Evolutionary conservation across 2,329 filamentous ascomycete genomes (phyloP).

Genomic region (Colletotrichum plurivorum): DNA sequence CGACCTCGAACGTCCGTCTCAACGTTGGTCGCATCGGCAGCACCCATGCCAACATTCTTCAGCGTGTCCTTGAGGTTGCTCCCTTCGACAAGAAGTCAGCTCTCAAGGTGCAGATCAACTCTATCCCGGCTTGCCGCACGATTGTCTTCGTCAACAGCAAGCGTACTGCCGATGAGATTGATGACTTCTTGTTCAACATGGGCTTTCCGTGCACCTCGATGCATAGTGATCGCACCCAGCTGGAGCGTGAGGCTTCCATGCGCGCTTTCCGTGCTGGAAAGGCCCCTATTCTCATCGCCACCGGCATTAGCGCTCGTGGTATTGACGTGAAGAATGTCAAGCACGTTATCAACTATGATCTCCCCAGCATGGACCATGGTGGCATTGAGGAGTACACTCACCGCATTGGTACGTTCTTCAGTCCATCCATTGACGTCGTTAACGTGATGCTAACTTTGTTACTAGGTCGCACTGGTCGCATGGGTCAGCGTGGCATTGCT

Average conservation of each 20-base stretch:
- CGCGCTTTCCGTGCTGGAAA: constrained; percentile 84
- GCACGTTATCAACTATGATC: constrained; percentile 94
- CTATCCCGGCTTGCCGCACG: constrained; percentile 80
- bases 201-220: constrained; percentile 89
- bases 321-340: constrained; percentile 89
- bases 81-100: constrained; percentile 77
- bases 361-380: constrained; percentile 81
- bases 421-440: background rate
- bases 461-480: constrained; percentile 89
- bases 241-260: constrained; percentile 93
- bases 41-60: constrained; percentile 85
- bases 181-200: constrained; percentile 88
- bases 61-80: constrained; percentile 80
- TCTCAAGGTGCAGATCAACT: constrained; percentile 79
- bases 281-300: constrained; percentile 86
- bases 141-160: constrained; percentile 93
- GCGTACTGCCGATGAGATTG: constrained; percentile 82
- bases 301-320: constrained; percentile 88
- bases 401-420: constrained; percentile 80
- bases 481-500: constrained; percentile 87
- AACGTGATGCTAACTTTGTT: background rate
- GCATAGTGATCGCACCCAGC: constrained; percentile 88
- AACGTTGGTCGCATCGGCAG: constrained; percentile 90
- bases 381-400: constrained; percentile 95
- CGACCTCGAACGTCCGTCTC: constrained; percentile 79